Percentiles rank a stretch among this genome's conserved stretches.
phyloP scores from a whole-genome alignment of 257 asterid species.

The Solanum pennellii region DNA sequence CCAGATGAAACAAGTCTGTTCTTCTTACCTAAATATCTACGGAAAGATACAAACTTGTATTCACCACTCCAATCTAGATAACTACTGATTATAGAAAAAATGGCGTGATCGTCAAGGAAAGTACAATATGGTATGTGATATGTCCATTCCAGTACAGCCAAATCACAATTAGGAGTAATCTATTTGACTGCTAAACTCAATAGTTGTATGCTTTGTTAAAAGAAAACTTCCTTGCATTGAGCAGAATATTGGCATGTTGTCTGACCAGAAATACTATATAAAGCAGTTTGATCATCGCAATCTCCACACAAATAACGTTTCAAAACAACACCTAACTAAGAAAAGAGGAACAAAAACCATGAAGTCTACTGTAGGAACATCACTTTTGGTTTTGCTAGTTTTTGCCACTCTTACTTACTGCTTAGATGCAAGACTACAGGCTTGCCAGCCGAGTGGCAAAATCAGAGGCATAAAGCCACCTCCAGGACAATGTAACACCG shows the following conservation, averaged over 20 bases:
- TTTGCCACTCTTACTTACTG: neutral
- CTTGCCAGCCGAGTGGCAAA: constrained; percentile 30
- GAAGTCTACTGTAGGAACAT: neutral
- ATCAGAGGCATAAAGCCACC: constrained; percentile 24
- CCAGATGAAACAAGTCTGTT: neutral
- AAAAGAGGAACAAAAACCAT: neutral
- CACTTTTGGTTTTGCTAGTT: constrained; percentile 1
- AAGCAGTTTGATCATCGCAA: neutral
- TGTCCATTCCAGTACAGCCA: neutral
- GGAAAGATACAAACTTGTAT: neutral
- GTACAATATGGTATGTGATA: neutral
- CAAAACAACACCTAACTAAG: neutral
- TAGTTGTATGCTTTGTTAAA: neutral
- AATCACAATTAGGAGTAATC: neutral
- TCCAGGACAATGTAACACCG: constrained; percentile 30
- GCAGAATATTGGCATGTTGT: neutral
- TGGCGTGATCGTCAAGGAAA: neutral
- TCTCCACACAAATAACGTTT: neutral
- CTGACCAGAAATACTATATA: neutral
- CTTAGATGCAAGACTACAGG: neutral
- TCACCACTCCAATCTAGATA: neutral
- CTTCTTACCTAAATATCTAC: neutral
- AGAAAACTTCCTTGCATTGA: neutral
- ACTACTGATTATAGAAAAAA: neutral
- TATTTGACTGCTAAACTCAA: neutral